Base-by-base conservation (phyloP, 1,284 basidiomycete genomes). In the Rhodotorula sp. region DNA sequence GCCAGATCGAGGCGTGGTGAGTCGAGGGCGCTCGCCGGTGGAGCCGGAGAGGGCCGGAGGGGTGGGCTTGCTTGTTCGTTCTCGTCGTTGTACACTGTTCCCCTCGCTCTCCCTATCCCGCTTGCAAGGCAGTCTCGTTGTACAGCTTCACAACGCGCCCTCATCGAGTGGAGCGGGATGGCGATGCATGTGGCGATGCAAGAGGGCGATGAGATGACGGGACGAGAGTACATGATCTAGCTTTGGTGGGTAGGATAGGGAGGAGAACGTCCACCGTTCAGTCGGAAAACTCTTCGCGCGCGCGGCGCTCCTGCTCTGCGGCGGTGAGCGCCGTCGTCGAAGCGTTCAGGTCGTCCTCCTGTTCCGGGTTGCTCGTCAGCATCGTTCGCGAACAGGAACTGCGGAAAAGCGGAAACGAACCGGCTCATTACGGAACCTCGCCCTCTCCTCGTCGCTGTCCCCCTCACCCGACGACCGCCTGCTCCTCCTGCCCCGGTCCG, bases 271-370 rank as follows among this genome's bases (percentile, higher is more conserved):
- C 34, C 34, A 36, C n/a, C 7, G 17, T n/a, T 34, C 34, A 71
- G 36, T 71, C 69, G 19, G 69, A 71, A 44, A 71, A 71, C 29
- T 71, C 69, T n/a, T 67, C 61, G 3, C 69, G 39, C 7, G 69
- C 69, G 4, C 50, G 46, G 4, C 69, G 65, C 36, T 71, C 69
- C 13, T 56, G 64, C 10, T 66, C 69, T 10, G 65, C 64, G 8
- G 37, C 21, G 2, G 63, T 61, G 19, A 65, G n/a, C 17, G 37
- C 19, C 4, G 62, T 53, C 50, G 56, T 46, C 57, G 59, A 29
- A 27, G 39, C 67, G 48, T 73, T 70, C 17, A 66, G 60, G 27
- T 69, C 69, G 44, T 69, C 70, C 7, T 70, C 66, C 34, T 74
- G 69, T 17, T 6, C 74, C 62, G 44, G 53, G 51, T 27, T 60